Base-by-base conservation (phyloP, 192 early-diverging fungal genomes). In the Coemansia sp. region DNA sequence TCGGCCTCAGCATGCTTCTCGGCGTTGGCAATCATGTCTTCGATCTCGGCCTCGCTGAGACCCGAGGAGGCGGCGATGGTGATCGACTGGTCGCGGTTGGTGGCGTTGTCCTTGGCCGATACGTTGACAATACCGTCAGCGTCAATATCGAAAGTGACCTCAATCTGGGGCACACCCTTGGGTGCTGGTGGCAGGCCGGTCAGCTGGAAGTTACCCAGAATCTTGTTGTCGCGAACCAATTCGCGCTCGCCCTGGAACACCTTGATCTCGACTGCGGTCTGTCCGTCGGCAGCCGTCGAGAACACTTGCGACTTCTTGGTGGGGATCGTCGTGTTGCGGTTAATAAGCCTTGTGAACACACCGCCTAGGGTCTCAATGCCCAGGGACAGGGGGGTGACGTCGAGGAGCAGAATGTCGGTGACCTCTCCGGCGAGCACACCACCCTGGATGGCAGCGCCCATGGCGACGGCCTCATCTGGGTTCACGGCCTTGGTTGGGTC, bases 231-330 rank as follows among this genome's bases (percentile, higher is more conserved):
- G 63, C 91, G 90, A 63, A 93, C 92, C 24, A 99, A 87, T 84
- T 99, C 96, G 86, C 97, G 93, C 90, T 99, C 97, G 67, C 97
- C 97, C 83, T 99, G 97, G 92, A 91, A 99, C 29, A 99, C 96
- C 85, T 91, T 93, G 86, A 99, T 95, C 77, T 98, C 93, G 67
- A 99, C 96, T 67, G 95, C 94, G 42, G 96, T 97, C 84, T 99
- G 97, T 8, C 95, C 96, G 78, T 99, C 97, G 42, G 95, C 95
- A 11, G 97, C 96, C 44, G 97, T 99, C 73, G 97, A 98, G 89
- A 99, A 99, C 70, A 94, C 90, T 85, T 99, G 97, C n/a, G 92
- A 91, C 88, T 99, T 99, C 88, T 99, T 99, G 84, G 97, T 99
- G 31, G 97, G 97, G 70, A 99, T 97, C 31, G 96, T 98, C 66